A percentile compares a stretch with the other conserved stretches of the same genome.
These are phyloP conservation scores for Boletus rubescentipes DNA, from an alignment of 768 basidiomycete species.

Conservation along the genomic window DNA sequence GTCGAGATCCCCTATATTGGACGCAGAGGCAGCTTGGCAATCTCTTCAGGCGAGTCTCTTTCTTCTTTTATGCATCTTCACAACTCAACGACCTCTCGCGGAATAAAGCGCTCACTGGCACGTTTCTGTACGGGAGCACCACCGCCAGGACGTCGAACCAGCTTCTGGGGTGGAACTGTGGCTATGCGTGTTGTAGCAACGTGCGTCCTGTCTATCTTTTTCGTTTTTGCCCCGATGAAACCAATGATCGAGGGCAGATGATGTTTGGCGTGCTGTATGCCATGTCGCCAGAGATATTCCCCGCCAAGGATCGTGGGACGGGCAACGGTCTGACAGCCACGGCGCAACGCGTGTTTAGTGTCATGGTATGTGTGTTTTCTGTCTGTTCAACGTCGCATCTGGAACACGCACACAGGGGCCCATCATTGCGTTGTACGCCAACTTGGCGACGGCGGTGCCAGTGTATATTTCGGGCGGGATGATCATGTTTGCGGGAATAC, in stretches of 20 bases:
- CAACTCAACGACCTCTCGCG: constrained; percentile 46
- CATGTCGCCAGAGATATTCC: constrained; percentile 67
- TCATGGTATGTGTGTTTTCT: constrained; percentile 56
- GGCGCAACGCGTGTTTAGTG: constrained; percentile 62
- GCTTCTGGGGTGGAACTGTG: constrained; percentile 80
- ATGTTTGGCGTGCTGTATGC: constrained; percentile 80
- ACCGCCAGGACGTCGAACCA: constrained; percentile 68
- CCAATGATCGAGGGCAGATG: constrained; percentile 38
- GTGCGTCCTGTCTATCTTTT: constrained; percentile 36
- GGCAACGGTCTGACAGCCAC: constrained; percentile 66
- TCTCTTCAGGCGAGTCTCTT: constrained; percentile 55
- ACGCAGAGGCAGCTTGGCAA: constrained; percentile 62
- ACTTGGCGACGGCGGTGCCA: constrained; percentile 62
- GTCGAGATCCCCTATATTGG: constrained; percentile 67
- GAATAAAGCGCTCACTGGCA: constrained; percentile 66
- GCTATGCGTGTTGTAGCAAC: constrained; percentile 63
- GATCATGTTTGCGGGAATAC: constrained; percentile 55
- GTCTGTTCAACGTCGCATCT: no score
- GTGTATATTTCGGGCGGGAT: constrained; percentile 71
- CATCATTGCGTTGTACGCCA: constrained; percentile 68
- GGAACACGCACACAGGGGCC: constrained; percentile 47
- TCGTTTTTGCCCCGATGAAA: no score
- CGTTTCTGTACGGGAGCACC: constrained; percentile 72
- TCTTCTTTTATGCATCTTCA: constrained; percentile 19
- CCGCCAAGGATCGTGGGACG: constrained; percentile 71